Evolutionary conservation across 805 yeast genomes (phyloP), one percentile per base, ranked within the genome.

Genomic region (Hanseniaspora clermontiae): DNA sequence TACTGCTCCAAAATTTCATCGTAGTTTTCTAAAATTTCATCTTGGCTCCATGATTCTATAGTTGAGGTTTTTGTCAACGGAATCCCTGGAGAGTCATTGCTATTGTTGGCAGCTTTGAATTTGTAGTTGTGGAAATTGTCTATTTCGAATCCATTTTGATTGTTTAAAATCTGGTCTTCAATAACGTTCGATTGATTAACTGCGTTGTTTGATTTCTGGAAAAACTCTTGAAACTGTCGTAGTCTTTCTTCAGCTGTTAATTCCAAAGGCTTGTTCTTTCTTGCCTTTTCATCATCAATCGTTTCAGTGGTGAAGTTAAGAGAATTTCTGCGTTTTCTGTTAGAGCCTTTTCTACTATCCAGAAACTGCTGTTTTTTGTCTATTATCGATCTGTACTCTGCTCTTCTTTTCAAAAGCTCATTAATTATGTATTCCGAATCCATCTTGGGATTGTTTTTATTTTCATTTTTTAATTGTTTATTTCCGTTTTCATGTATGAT

Each of bases 191-290:
- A 42, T 5, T 42, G 29, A 20, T 24, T 42, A 42, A 15, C 9
- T 17, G 14, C 10, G 5, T 14, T 42, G 31, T 20, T 24, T n/a
- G 24, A n/a, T 7, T 15, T 20, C 3, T 39, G 31, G 2, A 51
- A 53, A 46, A 53, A 53, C 20, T 53, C 57, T 42, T 53, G 51
- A 39, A 53, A 53, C 31, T 53, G 42, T n/a, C 47, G 45, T 20
- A 53, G 51, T 39, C 57, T 53, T 32, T 53, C 51, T 15, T 38
- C 51, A 19, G 51, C 37, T 1, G 57, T 17, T 12, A 46, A 24
- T 3, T 38, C 46, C 15, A 38, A 7, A 10, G 52, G 10, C 19
- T 17, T 37, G 7, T 5, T 37, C 12, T 37, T 19, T 24, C 36
- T 32, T 6, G 24, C 24, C 20, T n/a, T 43, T 9, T 31, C 31